Percentiles rank a stretch among this genome's conserved stretches.
Evolutionary conservation across 768 basidiomycete genomes (phyloP).

Genomic region (Lyophyllum atratum): DNA sequence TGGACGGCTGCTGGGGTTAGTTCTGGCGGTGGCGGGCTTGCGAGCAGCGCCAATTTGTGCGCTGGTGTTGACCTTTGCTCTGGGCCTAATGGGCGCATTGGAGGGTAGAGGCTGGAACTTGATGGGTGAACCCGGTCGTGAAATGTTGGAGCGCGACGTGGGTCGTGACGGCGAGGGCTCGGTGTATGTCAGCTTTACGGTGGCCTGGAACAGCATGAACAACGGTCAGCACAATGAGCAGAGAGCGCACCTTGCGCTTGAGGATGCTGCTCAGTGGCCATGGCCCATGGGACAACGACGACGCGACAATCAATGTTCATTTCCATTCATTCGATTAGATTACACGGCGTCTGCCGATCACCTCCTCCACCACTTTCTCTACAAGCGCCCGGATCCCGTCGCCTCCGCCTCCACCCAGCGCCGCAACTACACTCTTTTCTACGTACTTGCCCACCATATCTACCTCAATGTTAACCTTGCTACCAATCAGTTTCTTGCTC

Average conservation of each 20-base stretch:
- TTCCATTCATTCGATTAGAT: conserved; percentile 5
- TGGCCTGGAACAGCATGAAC: conserved; percentile 41
- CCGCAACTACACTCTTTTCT: conserved; percentile 76
- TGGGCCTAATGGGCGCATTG: conserved; percentile 41
- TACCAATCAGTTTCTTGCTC: conserved; percentile 70
- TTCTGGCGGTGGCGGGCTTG: background rate
- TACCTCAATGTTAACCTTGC: conserved; percentile 91
- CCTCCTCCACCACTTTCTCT: conserved; percentile 58
- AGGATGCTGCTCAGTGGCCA: conserved; percentile 23
- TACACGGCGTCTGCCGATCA: conserved; percentile 26
- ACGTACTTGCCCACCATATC: conserved; percentile 96
- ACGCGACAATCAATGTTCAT: background rate
- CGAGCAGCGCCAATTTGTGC: conserved; percentile 25
- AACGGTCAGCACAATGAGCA: background rate
- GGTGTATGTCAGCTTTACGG: conserved; percentile 50
- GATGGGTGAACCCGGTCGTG: conserved; percentile 21
- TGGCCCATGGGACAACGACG: background rate
- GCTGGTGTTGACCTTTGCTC: conserved; percentile 63
- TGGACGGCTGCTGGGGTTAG: background rate
- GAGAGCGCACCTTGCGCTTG: conserved; percentile 43
- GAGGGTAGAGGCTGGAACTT: conserved; percentile 25
- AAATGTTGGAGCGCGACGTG: background rate
- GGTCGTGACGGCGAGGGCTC: conserved; percentile 6
- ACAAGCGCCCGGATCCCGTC: conserved; percentile 50
- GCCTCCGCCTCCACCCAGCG: conserved; percentile 56